Evolutionary conservation across 495 filamentous ascomycete species (phyloP).

Genomic region (Friedmanniomyces simplex): DNA sequence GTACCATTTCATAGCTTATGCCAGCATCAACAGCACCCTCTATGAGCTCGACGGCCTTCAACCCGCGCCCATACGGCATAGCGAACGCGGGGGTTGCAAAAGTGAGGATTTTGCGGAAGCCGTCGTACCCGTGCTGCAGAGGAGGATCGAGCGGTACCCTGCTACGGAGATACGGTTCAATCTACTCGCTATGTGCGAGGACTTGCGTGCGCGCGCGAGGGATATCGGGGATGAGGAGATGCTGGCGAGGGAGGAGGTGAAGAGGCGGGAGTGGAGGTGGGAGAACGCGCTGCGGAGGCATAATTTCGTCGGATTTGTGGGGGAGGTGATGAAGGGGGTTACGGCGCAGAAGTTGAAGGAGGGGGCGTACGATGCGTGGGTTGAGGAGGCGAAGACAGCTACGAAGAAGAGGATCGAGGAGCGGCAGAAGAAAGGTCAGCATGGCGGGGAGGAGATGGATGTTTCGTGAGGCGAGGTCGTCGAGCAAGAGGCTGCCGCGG

Average conservation of each 20-base stretch:
- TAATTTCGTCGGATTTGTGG: conserved; percentile 94
- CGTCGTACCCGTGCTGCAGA: conserved; percentile 77
- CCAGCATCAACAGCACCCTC: conserved; percentile 60
- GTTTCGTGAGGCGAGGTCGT: conserved; percentile 6
- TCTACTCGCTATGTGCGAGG: conserved; percentile 80
- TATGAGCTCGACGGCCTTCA: conserved; percentile 96
- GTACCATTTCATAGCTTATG: conserved; percentile 98
- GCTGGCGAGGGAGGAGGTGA: conserved; percentile 69
- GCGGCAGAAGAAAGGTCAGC: conserved; percentile 33
- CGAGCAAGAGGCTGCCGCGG: not conserved
- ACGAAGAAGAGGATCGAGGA: conserved; percentile 76
- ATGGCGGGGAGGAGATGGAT: conserved; percentile 28
- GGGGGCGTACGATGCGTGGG: conserved; percentile 63
- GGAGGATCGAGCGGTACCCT: conserved; percentile 77
- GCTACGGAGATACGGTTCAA: conserved; percentile 87
- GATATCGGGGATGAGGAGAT: conserved; percentile 76
- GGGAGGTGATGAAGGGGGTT: conserved; percentile 81
- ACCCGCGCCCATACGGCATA: conserved; percentile 83
- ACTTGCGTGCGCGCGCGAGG: conserved; percentile 61
- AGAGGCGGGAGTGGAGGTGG: conserved; percentile 80
- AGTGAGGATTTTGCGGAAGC: conserved; percentile 61
- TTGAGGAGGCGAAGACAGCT: conserved; percentile 67
- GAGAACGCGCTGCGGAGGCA: conserved; percentile 89
- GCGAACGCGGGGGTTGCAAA: conserved; percentile 44
- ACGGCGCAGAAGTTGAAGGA: conserved; percentile 56